Evolutionary conservation across 495 filamentous ascomycete species (phyloP), one percentile per base, ranked within the genome.

Genomic region (Penicillium dipodomyicola): DNA sequence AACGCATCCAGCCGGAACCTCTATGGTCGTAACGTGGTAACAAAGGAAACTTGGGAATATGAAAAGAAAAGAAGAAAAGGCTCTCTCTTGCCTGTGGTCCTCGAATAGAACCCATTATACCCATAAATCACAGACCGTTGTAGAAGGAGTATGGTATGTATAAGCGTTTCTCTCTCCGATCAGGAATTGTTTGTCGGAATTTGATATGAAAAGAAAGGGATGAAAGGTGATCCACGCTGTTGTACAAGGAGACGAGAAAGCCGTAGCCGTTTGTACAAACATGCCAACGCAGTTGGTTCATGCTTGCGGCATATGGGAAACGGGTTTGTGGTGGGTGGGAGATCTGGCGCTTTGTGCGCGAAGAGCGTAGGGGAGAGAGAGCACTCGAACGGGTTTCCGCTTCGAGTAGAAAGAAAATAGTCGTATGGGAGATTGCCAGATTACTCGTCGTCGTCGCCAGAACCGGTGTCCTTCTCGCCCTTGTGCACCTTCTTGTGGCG

Each of bases 401-500:
- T 25, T 55, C 49, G 56, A 62, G 61, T 45, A 49, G 44, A 51
- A n/a, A n/a, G n/a, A n/a, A n/a, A n/a, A n/a, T n/a, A n/a, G n/a
- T n/a, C n/a, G n/a, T n/a, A 32, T 17, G 22, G 22, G 50, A 37
- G 43, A 43, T 42, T 40, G 37, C 5, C 49, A 59, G 63, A 64
- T 71, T 73, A 77, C 60, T 79, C 74, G 47, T 79, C 77, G 29
- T 78, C 75, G 5, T 79, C 77, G 35, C 70, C 68, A 20, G 74
- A 77, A 45, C 63, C 73, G 44, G 54, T 59, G 39, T 81, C 80
- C 48, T 75, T 78, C 62, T 96, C 91, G 69, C 86, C 88, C 72
- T 91, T 92, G 80, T 98, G 94, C 44, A 97, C 93, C 74, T 98
- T 98, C 70, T 89, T 88, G 77, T 98, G 94, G 50, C 94, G 82